Base-by-base conservation (phyloP, 164 flowering plant genomes). In the Taxillus chinensis region DNA sequence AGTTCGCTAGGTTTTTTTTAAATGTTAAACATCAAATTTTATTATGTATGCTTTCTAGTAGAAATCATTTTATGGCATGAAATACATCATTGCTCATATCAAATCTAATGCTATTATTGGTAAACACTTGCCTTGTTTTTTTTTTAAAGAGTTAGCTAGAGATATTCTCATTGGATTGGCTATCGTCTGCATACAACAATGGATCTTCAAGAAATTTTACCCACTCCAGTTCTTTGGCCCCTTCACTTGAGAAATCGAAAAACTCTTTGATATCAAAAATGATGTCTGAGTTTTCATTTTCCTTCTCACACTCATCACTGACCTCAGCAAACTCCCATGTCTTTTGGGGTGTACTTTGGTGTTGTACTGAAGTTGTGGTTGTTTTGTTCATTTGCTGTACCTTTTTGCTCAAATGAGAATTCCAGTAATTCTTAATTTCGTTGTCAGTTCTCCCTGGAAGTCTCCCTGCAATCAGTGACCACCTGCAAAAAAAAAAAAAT, bases 391-490 rank as follows among this genome's bases (percentile, higher is more conserved):
- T 48, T 12, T 71, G 69, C 17, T 64, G 67, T 55, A 70, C 46
- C 56, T 72, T 78, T 57, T 75, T 78, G 73, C 78, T 72, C 76
- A 75, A 72, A 75, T 78, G 78, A 70, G 78, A 72, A 70, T 77
- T 77, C 78, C 80, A 74, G 64, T 74, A 71, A 57, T 77, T 77
- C 66, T 77, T 77, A 0, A 74, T 74, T 17, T 75, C 78, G 46
- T 75, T 71, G 54, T 75, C 72, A 4, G 78, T 75, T 60, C 78
- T 53, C 39, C 78, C 80, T 46, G 80, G 80, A 61, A 77, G 69
- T 57, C 75, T 74, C 59, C 75, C 75, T 3, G 81, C 81, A 37
- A 75, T 78, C 64, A 74, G 59, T 3, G 78, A 62, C 81, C 78
- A 78, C 60, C 76, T 74, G 10, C 5, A 45, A 2, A 17, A 9